Conservation (phyloP, 2,329 filamentous ascomycete species). For the Pseudogymnoascus sp. region DNA sequence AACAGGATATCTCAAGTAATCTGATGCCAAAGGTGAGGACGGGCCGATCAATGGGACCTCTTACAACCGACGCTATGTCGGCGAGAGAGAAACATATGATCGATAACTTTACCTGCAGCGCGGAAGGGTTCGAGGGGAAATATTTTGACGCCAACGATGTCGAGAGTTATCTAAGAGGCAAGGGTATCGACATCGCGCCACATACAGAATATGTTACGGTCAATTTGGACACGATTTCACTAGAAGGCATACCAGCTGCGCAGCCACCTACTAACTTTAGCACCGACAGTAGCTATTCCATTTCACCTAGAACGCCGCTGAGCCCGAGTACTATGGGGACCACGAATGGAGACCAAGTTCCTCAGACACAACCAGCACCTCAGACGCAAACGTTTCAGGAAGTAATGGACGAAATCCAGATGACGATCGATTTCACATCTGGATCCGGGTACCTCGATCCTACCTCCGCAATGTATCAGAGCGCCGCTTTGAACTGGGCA, state of each 20-base stretch:
- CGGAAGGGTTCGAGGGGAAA: slow-evolving; percentile 59
- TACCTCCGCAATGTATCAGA: neutral
- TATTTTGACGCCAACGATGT: slow-evolving; percentile 74
- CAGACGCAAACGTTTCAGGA: neutral
- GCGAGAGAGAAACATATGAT: slow-evolving; percentile 37
- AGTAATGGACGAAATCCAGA: slow-evolving; percentile 3
- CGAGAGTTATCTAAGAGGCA: slow-evolving; percentile 59
- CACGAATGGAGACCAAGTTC: neutral
- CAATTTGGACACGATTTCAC: slow-evolving; percentile 38
- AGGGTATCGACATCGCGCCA: slow-evolving; percentile 54
- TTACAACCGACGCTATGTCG: slow-evolving; percentile 31
- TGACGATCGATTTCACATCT: neutral
- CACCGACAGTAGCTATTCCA: neutral
- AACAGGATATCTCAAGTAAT: slow-evolving; percentile 19
- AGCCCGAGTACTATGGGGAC: neutral
- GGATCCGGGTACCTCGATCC: neutral
- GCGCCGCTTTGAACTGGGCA: neutral
- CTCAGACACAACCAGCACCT: neutral
- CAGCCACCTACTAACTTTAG: neutral
- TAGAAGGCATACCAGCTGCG: neutral
- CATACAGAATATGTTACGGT: slow-evolving; percentile 51
- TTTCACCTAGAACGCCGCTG: neutral
- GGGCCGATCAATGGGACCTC: slow-evolving; percentile 41
- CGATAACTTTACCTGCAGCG: slow-evolving; percentile 40
- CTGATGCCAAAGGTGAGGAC: slow-evolving; percentile 24